Evolutionary conservation across 345 rosid genomes (phyloP).

Genomic region (Aquilaria malaccensis): DNA sequence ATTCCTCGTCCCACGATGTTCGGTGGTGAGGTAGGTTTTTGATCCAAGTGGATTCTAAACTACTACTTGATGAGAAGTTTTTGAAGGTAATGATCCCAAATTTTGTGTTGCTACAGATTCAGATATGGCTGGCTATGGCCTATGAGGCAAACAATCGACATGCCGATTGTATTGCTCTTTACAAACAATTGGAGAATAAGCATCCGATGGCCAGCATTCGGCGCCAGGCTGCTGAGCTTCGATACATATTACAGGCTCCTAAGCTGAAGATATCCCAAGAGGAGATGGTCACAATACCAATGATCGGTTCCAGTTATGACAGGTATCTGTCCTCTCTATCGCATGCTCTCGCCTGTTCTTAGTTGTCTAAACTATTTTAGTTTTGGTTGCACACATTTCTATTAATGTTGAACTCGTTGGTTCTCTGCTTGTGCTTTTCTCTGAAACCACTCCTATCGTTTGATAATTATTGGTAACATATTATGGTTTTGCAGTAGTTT

Average conservation of each 20-base stretch:
- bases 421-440: no score
- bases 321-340: conserved; percentile 28
- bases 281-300: conserved; percentile 86
- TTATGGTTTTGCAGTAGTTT: no score
- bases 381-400: no score
- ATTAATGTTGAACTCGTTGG: no score
- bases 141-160: conserved; percentile 94
- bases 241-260: conserved; percentile 91
- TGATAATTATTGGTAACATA: no score
- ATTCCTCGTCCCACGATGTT: conserved; percentile 73
- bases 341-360: neutral
- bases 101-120: conserved; percentile 47
- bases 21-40: conserved; percentile 91
- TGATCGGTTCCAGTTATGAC: conserved; percentile 74
- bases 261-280: conserved; percentile 87
- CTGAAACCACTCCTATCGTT: no score
- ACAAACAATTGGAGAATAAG: conserved; percentile 70
- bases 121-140: conserved; percentile 98
- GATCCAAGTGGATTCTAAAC: neutral
- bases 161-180: conserved; percentile 78
- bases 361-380: no score
- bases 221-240: conserved; percentile 91
- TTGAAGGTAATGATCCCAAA: neutral
- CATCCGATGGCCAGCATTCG: conserved; percentile 78
- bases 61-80: neutral